Conservation (phyloP, 371 early-diverging fungal genomes). For the Rhizopus sp. region DNA sequence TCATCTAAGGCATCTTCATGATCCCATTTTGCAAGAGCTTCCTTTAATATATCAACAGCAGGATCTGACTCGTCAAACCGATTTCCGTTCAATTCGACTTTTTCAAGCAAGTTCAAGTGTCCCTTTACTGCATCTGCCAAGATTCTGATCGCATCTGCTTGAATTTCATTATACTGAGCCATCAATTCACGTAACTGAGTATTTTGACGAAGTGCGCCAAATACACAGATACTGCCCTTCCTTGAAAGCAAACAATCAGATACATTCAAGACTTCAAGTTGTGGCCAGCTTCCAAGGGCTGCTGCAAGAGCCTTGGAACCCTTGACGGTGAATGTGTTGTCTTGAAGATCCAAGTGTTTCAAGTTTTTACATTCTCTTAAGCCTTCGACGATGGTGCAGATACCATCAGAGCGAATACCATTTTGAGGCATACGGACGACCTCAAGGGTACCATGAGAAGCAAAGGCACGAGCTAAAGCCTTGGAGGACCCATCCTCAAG, state of each 20-base stretch:
- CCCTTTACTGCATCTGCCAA: conserved; percentile 68
- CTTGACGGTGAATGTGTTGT: conserved; percentile 91
- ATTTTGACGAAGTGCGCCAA: conserved; percentile 65
- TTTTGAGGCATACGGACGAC: conserved; percentile 96
- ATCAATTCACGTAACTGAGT: conserved; percentile 68
- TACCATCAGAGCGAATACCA: conserved; percentile 95
- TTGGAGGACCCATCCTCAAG: conserved; percentile 85
- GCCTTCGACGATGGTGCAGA: conserved; percentile 71
- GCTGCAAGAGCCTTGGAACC: conserved; percentile 84
- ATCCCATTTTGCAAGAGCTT: conserved; percentile 69
- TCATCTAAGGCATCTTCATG: conserved; percentile 86
- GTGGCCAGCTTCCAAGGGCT: conserved; percentile 78
- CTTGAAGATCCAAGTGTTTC: conserved; percentile 88
- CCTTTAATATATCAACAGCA: conserved; percentile 68
- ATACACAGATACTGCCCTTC: conserved; percentile 69
- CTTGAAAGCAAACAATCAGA: conserved; percentile 89
- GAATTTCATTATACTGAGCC: conserved; percentile 91
- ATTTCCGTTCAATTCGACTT: conserved; percentile 92
- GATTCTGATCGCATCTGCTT: conserved; percentile 64
- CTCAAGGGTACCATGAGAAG: conserved; percentile 71
- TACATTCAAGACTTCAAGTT: conserved; percentile 77
- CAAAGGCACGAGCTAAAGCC: conserved; percentile 81
- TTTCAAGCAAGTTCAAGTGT: conserved; percentile 62
- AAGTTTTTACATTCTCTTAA: conserved; percentile 70
- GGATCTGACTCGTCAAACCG: conserved; percentile 80